Percentiles rank a stretch among this genome's conserved stretches.
These are phyloP conservation scores for Thalassiosira exigua DNA, from an alignment of 352 stramenopile genomes.

Conservation along the genomic window DNA sequence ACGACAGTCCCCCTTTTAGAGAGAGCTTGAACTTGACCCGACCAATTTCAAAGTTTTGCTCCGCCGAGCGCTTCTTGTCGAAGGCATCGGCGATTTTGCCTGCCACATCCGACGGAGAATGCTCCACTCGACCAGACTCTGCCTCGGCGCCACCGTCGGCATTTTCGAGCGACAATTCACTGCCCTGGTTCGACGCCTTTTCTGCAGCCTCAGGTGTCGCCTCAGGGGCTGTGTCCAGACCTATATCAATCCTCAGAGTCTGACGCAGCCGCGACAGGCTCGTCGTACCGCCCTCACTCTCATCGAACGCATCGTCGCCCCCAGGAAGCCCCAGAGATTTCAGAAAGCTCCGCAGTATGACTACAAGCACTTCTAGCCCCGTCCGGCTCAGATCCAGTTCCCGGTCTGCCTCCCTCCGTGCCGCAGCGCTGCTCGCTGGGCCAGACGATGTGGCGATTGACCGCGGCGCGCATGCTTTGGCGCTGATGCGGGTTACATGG, in stretches of 20 bases:
- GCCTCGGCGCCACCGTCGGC: constrained; percentile 7
- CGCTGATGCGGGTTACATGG: constrained; percentile 92
- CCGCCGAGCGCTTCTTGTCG: constrained; percentile 94
- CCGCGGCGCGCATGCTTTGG: constrained; percentile 85
- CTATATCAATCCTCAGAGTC: constrained; percentile 60
- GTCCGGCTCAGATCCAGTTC: constrained; percentile 79
- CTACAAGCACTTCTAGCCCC: constrained; percentile 91
- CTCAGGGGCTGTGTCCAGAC: not conserved
- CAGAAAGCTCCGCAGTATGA: constrained; percentile 91
- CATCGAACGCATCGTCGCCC: constrained; percentile 64
- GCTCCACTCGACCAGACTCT: not conserved
- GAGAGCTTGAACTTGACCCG: constrained; percentile 99
- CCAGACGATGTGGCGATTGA: constrained; percentile 2
- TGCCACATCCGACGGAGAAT: constrained; percentile 38
- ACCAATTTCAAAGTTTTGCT: constrained; percentile 96
- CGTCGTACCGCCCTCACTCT: constrained; percentile 70
- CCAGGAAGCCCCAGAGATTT: constrained; percentile 84
- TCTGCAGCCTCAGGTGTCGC: not conserved
- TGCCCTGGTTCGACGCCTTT: constrained; percentile 20
- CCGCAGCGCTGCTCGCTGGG: constrained; percentile 22
- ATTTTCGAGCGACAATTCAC: constrained; percentile 37
- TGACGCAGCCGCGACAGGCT: constrained; percentile 48
- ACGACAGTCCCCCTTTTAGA: constrained; percentile 84
- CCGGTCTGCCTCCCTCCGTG: constrained; percentile 70
- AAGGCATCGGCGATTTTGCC: constrained; percentile 92